Base-by-base conservation (phyloP, 352 stramenopile species). In the Phytophthora vignae region DNA sequence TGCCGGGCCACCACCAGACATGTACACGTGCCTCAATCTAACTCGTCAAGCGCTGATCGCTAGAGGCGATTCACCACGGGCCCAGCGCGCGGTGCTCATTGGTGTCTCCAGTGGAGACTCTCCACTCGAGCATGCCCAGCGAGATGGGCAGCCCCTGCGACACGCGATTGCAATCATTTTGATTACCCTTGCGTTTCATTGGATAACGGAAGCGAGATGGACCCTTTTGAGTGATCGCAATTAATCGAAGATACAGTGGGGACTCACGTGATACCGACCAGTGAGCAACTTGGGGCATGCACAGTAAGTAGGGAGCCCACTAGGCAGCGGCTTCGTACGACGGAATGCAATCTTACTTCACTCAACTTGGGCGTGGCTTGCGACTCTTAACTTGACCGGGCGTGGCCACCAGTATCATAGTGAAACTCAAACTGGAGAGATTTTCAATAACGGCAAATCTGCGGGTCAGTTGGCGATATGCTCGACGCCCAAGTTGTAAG, bases 111-210 rank as follows among this genome's bases (percentile, higher is more conserved):
- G n/a, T n/a, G n/a, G n/a, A n/a, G n/a, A n/a, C n/a, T 36, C 21
- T 22, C 3, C 49, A 21, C 21, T 55, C 22, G 33, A 55, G 49
- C 49, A 31, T 60, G 38, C 54, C 31, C 15, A 9, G 15, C n/a
- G 29, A 59, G 53, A 59, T 59, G 33, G 54, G 54, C 54, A 48
- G 54, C 33, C 29, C 55, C 5, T 66, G 59, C 38, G 59, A 66
- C 59, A 66, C 19, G 29, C 48, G 14, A 4, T 4, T 40, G 44
- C 58, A 56, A 64, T 36, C 58, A 36, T 14, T 33, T 33, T 58
- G 59, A 66, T 66, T 66, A 66, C 10, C 19, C 11, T 67, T 67
- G 60, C 60, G 60, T 60, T 14, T 54, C 59, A 48, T 17, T 17
- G 7, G 29, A 66, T 66, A 48, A 29, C 50, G 29, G 25, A 2